Evolutionary conservation across 208 protist species (phyloP), one percentile per base, ranked within the genome.

Genomic region (Chromosphaera perkinsii): DNA sequence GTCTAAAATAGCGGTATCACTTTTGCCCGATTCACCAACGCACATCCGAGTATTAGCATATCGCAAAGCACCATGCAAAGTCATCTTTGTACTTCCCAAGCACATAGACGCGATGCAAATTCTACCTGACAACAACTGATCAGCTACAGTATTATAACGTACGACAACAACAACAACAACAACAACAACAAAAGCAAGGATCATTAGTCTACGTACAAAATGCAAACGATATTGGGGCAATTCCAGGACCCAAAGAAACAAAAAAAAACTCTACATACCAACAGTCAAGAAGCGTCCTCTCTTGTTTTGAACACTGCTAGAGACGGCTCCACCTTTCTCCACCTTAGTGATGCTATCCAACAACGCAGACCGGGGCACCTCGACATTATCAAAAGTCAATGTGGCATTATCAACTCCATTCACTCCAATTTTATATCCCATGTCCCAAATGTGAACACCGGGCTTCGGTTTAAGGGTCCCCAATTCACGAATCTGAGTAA

Each of bases 351-450:
- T 68, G 20, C 51, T 57, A 36, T 84, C 73, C 37, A 87, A 60
- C 10, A 85, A 22, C 49, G 75, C 57, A 2, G 66, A 33, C 1
- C 80, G 51, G 32, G 83, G 83, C 22, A 88, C 69, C n/a, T 75
- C 35, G n/a, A 87, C 79, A 26, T 87, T 81, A 5, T 87, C 40
- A 22, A 88, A 82, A 49, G 74, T 75, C 20, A 89, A 20, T 57
- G 72, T 77, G 45, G 83, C 83, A 42, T 83, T 84, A 49, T 88
- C 83, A 1, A 89, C 68, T 51, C 78, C 82, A 59, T 85, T 78
- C 24, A 75, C 56, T 26, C 83, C 83, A 51, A 82, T 85, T 12
- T 20, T 12, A 12, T 22, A 12, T 22, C 42, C 42, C 42, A 47
- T 47, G 42, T 47, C 42, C 42, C 20, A 12, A 20, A 47, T 20